These are phyloP conservation scores for Dipsacomyces acuminosporus DNA, from an alignment of 371 early-diverging fungal genomes.

Conservation along the genomic window DNA sequence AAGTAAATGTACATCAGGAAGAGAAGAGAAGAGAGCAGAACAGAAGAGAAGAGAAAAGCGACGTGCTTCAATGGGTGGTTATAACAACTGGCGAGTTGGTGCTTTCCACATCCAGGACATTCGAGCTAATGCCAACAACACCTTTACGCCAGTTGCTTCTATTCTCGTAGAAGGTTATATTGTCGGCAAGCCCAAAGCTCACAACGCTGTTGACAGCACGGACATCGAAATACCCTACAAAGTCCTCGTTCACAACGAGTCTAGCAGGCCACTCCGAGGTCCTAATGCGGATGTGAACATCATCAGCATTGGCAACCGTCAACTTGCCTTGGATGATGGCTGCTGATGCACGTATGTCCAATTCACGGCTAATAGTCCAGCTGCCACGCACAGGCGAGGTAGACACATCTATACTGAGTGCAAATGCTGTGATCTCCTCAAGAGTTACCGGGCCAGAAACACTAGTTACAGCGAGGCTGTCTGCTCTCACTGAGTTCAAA, in stretches of 20 bases:
- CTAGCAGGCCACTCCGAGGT: constrained; percentile 24
- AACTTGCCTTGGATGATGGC: constrained; percentile 24
- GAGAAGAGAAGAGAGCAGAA: too few relatives aligned
- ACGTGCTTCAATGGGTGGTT: neutral
- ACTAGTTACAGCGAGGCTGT: neutral
- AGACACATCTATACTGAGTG: constrained; percentile 7
- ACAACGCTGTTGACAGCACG: constrained; percentile 14
- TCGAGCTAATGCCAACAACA: constrained; percentile 11
- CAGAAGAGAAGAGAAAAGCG: too few relatives aligned
- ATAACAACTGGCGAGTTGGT: constrained; percentile 27
- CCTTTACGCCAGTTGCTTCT: constrained; percentile 15
- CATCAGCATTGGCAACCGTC: neutral
- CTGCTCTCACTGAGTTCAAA: neutral
- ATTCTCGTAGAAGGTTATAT: constrained; percentile 2
- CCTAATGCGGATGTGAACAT: constrained; percentile 5
- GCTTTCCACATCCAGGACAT: constrained; percentile 18
- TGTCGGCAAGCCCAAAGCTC: constrained; percentile 10
- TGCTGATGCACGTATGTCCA: constrained; percentile 11
- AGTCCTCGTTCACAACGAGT: constrained; percentile 11
- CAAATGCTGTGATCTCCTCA: constrained; percentile 3
- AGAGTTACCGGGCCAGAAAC: constrained; percentile 8
- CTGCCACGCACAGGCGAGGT: constrained; percentile 20
- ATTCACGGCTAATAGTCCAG: constrained; percentile 13
- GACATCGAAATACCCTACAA: constrained; percentile 22
- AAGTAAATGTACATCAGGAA: too few relatives aligned